Conservation (phyloP, 345 rosid genomes). For the Clausena lansium region DNA sequence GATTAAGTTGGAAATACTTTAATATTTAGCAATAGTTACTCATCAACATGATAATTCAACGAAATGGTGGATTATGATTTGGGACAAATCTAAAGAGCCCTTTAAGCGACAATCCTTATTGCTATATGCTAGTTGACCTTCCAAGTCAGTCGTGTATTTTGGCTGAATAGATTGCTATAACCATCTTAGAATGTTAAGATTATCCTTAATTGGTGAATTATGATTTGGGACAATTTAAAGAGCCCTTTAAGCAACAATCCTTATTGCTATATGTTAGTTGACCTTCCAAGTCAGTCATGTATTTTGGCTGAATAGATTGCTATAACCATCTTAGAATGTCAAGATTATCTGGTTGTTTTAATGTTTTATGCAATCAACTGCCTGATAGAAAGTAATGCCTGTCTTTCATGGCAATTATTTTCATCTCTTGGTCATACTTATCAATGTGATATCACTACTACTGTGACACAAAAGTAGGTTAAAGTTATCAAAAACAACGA, state of each 20-base stretch:
- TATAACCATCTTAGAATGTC: neutral
- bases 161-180: neutral
- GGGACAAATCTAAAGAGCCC: neutral
- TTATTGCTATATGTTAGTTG: neutral
- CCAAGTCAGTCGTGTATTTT: neutral
- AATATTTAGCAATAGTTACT: neutral
- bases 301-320: neutral
- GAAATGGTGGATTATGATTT: neutral
- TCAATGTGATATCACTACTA: neutral
- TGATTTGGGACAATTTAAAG: no score
- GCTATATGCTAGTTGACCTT: neutral
- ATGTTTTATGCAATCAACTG: neutral
- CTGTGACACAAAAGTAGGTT: neutral
- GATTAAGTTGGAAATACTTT: neutral
- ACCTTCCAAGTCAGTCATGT: neutral
- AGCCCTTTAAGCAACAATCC: constrained; percentile 3
- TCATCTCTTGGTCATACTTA: neutral
- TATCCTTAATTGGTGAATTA: no score
- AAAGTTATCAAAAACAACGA: constrained; percentile 2
- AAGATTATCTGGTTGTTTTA: neutral
- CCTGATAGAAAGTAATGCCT: neutral
- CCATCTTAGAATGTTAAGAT: neutral
- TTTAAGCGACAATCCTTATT: constrained; percentile 3
- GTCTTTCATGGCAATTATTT: neutral
- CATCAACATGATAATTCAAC: neutral